Conservation (phyloP, 2,329 filamentous ascomycete genomes). For the Arthrobotrys entomopaga region DNA sequence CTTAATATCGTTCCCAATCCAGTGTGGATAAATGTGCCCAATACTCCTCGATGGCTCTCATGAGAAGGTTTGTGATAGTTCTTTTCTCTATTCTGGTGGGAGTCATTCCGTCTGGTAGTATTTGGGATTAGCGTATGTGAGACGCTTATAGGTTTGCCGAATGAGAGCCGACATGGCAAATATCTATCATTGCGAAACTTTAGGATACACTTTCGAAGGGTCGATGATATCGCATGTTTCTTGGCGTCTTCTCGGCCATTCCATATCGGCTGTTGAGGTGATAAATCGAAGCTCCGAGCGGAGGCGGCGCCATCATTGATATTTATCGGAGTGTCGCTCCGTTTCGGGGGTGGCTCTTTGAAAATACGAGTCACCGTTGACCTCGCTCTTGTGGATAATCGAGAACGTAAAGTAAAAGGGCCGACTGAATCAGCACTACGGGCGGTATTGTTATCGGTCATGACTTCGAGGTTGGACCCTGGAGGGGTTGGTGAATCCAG, state of each 20-base stretch:
- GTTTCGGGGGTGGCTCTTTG: constrained; percentile 48
- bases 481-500: too few species aligned
- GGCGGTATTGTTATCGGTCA: background rate
- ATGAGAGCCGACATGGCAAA: background rate
- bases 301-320: constrained; percentile 21
- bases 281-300: background rate
- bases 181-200: constrained; percentile 28
- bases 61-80: constrained; percentile 1
- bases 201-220: constrained; percentile 23
- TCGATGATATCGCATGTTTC: constrained; percentile 1
- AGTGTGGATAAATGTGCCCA: constrained; percentile 31
- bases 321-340: constrained; percentile 49
- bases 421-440: background rate
- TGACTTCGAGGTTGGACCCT: background rate
- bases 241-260: background rate
- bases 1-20: constrained; percentile 37
- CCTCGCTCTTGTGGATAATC: constrained; percentile 37
- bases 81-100: constrained; percentile 16
- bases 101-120: constrained; percentile 9
- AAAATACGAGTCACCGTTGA: constrained; percentile 37
- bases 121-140: constrained; percentile 1
- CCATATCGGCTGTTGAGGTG: background rate
- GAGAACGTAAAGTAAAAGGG: constrained; percentile 16
- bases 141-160: constrained; percentile 27
- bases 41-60: constrained; percentile 12